Evolutionary conservation across 371 early-diverging fungal genomes (phyloP), one percentile per base, ranked within the genome.

Genomic region (Umbelopsis sp.): DNA sequence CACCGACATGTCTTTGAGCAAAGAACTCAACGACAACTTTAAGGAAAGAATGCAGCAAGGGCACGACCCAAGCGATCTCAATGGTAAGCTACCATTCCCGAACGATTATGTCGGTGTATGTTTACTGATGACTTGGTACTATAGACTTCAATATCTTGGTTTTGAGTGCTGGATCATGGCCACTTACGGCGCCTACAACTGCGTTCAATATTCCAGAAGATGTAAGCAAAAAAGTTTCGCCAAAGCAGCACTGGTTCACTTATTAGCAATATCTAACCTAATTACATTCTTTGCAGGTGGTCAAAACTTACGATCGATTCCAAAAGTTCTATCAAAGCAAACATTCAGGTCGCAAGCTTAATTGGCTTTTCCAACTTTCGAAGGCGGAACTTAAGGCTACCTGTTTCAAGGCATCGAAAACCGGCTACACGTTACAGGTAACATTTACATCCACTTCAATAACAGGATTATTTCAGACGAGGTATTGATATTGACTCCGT

Each of bases 321-420:
- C 91, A 91, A 69, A 78, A 82, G 32, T 97, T 92, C 70, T 96
- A 96, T 74, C 86, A 91, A 66, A 85, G 82, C 69, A 91, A 95
- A 83, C 92, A 96, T 68, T 83, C 86, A 24, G 94, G 94, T 4
- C 89, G 96, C 57, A 93, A 94, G 76, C 78, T 97, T 65, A 95
- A 91, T 76, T 96, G 96, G 96, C 82, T 96, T n/a, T 94, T 92
- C 87, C 92, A 96, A 75, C 77, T 92, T 38, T 92, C 92, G 44
- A 93, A 92, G 72, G 96, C 93, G 29, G 97, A 97, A 72, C 76
- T 97, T 62, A 93, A 94, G 77, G 90, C 95, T 35, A 90, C 86
- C 70, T 94, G 93, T 72, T 74, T 88, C 44, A 92, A 92, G 70
- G 80, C 74, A 14, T 81, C 71, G 72, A 94, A 92, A 76, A 75